These are phyloP conservation scores for Chalaropsis ovoidea DNA, from an alignment of 2,329 filamentous ascomycete species.

Conservation along the genomic window DNA sequence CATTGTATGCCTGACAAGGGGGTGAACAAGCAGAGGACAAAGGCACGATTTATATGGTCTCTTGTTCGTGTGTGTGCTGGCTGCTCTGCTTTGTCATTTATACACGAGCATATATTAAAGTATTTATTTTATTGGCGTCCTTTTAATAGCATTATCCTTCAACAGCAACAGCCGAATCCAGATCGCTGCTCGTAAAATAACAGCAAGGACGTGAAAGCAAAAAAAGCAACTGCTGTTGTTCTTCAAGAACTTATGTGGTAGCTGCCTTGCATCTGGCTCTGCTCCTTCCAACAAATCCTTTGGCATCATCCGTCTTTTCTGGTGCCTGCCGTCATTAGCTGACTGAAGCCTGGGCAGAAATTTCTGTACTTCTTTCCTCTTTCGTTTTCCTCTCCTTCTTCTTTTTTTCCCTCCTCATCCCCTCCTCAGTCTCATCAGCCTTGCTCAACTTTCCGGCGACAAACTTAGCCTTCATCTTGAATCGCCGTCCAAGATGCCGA, in stretches of 20 bases:
- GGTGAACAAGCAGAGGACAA: background rate
- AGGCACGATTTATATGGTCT: too few relatives aligned
- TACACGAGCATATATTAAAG: background rate
- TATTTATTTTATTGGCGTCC: background rate
- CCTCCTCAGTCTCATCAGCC: background rate
- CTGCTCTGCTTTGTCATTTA: background rate
- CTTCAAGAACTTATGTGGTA: background rate
- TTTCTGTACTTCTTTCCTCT: conserved; percentile 10
- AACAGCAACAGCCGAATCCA: conserved; percentile 7
- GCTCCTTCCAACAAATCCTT: conserved; percentile 3
- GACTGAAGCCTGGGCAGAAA: conserved; percentile 4
- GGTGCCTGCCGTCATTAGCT: background rate
- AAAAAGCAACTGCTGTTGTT: conserved; percentile 3
- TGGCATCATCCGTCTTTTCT: conserved; percentile 9
- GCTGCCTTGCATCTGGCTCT: conserved; percentile 13
- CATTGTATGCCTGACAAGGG: background rate
- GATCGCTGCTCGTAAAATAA: conserved; percentile 3
- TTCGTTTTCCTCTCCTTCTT: conserved; percentile 9
- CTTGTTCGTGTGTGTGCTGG: too few relatives aligned
- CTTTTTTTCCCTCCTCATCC: conserved; percentile 1
- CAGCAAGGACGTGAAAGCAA: conserved; percentile 1
- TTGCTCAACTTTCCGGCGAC: background rate
- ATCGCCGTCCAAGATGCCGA: conserved; percentile 23
- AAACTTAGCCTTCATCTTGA: conserved; percentile 14
- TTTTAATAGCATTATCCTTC: background rate